phyloP scores from a whole-genome alignment of 1,139 yeast species.

The Yamadazyma triangularis region DNA sequence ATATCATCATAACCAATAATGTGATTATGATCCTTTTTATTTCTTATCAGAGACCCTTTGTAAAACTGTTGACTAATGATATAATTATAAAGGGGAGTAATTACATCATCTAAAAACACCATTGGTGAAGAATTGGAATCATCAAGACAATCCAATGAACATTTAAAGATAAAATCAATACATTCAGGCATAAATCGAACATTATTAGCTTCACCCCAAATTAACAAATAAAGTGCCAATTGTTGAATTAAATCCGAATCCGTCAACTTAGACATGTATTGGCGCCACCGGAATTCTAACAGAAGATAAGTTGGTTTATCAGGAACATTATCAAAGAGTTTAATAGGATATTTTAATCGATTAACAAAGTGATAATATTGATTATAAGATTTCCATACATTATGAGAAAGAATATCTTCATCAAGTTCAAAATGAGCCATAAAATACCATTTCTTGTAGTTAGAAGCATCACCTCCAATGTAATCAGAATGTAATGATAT shows the following conservation, averaged over 20 bases:
- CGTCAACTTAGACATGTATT: constrained; percentile 15
- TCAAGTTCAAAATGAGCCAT: constrained; percentile 25
- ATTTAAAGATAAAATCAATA: constrained; percentile 33
- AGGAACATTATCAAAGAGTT: constrained; percentile 5
- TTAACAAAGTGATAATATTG: constrained; percentile 5
- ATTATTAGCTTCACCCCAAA: constrained; percentile 45
- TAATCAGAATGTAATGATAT: constrained; percentile 37
- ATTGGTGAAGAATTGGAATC: constrained; percentile 4
- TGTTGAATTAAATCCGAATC: constrained; percentile 23
- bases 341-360: constrained; percentile 4
- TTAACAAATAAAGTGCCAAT: constrained; percentile 29
- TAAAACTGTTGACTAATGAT: constrained; percentile 37
- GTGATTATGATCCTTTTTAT: constrained; percentile 62
- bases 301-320: constrained; percentile 7
- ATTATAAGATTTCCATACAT: constrained; percentile 11
- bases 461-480: constrained; percentile 37
- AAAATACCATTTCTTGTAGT: constrained; percentile 41
- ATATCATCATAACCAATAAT: constrained; percentile 84
- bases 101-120: constrained; percentile 32
- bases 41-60: constrained; percentile 40
- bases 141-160: constrained; percentile 20
- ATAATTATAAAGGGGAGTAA: constrained; percentile 44
- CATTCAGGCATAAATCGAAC: constrained; percentile 42
- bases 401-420: constrained; percentile 10
- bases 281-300: constrained; percentile 19